These are phyloP conservation scores for Phaseolus coccineus DNA, from an alignment of 331 rosid genomes.

Conservation along the genomic window DNA sequence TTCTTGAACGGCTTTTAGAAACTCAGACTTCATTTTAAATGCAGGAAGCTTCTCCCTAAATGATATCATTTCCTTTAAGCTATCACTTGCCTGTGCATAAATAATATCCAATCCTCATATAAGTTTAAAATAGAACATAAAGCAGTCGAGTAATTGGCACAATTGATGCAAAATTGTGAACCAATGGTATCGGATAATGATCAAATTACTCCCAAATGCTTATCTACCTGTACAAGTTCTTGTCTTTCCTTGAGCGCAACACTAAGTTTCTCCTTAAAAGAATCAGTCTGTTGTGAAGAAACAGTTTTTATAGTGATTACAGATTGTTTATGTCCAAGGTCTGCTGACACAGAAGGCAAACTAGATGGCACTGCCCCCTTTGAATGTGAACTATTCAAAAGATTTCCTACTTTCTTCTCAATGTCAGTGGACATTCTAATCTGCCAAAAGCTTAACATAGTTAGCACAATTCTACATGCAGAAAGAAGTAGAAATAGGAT, in stretches of 20 bases:
- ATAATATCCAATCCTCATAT: conserved; percentile 34
- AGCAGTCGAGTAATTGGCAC: conserved; percentile 27
- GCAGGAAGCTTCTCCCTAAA: conserved; percentile 94
- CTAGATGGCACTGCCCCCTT: conserved; percentile 41
- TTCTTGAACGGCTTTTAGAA: conserved; percentile 77
- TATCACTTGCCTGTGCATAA: conserved; percentile 62
- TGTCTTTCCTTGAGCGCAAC: conserved; percentile 78
- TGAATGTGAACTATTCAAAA: conserved; percentile 68
- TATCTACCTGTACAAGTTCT: conserved; percentile 70
- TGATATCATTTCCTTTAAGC: conserved; percentile 68
- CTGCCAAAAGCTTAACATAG: conserved; percentile 53
- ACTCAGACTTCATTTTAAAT: conserved; percentile 75
- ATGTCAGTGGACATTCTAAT: conserved; percentile 87
- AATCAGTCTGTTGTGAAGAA: conserved; percentile 52
- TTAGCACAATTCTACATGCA: conserved; percentile 12
- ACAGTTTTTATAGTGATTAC: conserved; percentile 41
- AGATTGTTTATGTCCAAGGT: conserved; percentile 55
- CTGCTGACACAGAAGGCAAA: conserved; percentile 51
- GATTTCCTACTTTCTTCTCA: conserved; percentile 82
- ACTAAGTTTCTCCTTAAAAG: conserved; percentile 67
- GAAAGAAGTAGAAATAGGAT: conserved; percentile 21
- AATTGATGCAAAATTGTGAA: background rate
- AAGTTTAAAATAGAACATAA: conserved; percentile 27
- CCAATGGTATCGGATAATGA: background rate
- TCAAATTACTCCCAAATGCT: conserved; percentile 36